Percentiles rank a stretch among this genome's conserved stretches.
Conservation (phyloP, 2,329 filamentous ascomycete species). For the Didymella arachidicola region DNA sequence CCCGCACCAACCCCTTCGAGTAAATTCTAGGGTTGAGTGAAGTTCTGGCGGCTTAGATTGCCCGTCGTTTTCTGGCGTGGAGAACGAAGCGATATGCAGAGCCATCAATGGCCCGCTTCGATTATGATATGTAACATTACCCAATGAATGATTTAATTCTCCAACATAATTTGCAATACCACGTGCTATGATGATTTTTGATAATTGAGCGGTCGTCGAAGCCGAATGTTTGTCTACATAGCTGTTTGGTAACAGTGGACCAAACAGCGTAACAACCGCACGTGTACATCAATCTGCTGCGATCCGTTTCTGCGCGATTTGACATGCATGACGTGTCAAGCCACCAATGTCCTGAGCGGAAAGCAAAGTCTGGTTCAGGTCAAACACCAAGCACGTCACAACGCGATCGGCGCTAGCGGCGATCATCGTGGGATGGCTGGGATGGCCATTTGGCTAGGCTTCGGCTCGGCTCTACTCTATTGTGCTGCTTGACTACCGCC, state of each 20-base stretch:
- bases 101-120: conserved; percentile 27
- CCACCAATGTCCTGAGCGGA: not conserved
- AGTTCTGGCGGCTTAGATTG: conserved; percentile 41
- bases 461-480: not conserved
- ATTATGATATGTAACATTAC: conserved; percentile 44
- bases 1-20: conserved; percentile 89
- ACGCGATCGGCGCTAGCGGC: conserved; percentile 19
- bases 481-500: not conserved
- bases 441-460: not conserved
- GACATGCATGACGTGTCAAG: conserved; percentile 3
- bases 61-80: conserved; percentile 28
- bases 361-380: conserved; percentile 10
- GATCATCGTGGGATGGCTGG: conserved; percentile 6
- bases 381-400: conserved; percentile 19
- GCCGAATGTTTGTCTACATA: no score
- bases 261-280: no score
- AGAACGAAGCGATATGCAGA: conserved; percentile 35
- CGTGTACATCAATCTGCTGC: not conserved
- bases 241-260: no score
- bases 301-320: not conserved
- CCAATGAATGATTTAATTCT: conserved; percentile 29
- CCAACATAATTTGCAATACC: not conserved
- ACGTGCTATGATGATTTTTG: not conserved
- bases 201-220: no score
- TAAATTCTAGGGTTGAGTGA: conserved; percentile 56